These are phyloP conservation scores for Blastomyces parvus DNA, from an alignment of 2,329 filamentous ascomycete species.

Conservation along the genomic window DNA sequence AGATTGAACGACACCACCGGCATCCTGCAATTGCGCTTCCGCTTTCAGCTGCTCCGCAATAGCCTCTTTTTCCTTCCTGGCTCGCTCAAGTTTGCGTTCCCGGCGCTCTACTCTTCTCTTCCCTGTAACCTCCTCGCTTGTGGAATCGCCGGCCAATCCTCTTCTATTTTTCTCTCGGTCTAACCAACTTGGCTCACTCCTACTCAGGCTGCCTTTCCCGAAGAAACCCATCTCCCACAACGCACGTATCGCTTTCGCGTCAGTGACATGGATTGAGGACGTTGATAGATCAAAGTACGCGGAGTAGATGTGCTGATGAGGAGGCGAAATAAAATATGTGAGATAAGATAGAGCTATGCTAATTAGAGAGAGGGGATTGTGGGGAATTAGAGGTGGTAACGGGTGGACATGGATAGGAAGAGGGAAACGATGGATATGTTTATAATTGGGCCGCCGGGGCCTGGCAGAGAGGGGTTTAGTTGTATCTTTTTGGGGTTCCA, in stretches of 20 bases:
- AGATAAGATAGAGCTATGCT: conserved; percentile 71
- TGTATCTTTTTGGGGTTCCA: conserved; percentile 10
- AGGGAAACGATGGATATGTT: conserved; percentile 71
- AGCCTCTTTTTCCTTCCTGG: conserved; percentile 73
- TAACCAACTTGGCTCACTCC: conserved; percentile 91
- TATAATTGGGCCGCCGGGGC: conserved; percentile 47
- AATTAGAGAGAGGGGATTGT: conserved; percentile 81
- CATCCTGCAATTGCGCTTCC: conserved; percentile 35
- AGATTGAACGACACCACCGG: not conserved
- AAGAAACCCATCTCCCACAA: conserved; percentile 98
- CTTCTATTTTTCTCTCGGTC: conserved; percentile 67
- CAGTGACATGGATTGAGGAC: conserved; percentile 72
- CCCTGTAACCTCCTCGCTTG: conserved; percentile 73
- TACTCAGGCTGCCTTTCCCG: conserved; percentile 83
- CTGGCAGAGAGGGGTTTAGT: conserved; percentile 20
- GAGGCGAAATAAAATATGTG: conserved; percentile 57
- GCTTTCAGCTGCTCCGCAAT: conserved; percentile 61
- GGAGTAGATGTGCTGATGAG: conserved; percentile 55
- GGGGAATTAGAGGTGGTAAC: conserved; percentile 78
- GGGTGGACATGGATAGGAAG: conserved; percentile 74
- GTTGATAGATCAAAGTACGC: conserved; percentile 76
- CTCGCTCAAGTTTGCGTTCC: conserved; percentile 81
- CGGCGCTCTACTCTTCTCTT: conserved; percentile 69
- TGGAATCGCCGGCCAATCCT: conserved; percentile 54
- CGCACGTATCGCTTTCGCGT: conserved; percentile 63